These are phyloP conservation scores for Fermentozyma sake DNA, from an alignment of 1,139 yeast species.

Conservation along the genomic window DNA sequence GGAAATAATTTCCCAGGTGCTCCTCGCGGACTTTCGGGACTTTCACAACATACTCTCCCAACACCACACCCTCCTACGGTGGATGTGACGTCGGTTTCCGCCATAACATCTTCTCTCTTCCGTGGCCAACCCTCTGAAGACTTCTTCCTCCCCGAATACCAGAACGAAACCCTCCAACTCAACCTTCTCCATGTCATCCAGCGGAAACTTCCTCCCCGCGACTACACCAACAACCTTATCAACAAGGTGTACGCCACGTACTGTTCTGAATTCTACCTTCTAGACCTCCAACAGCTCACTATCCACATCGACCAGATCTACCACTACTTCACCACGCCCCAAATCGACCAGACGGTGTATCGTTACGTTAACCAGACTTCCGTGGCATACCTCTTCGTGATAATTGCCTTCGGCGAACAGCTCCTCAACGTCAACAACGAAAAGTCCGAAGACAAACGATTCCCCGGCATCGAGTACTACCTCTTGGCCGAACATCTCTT, in stretches of 20 bases:
- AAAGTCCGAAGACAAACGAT: slow-evolving; percentile 9
- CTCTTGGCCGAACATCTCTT: slow-evolving; percentile 37
- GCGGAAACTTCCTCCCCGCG: slow-evolving; percentile 25
- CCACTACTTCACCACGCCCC: slow-evolving; percentile 3
- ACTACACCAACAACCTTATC: slow-evolving; percentile 24
- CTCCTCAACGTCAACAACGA: slow-evolving; percentile 13
- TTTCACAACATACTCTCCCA: too few relatives aligned
- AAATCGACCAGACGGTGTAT: slow-evolving; percentile 3
- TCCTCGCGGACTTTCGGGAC: too few relatives aligned
- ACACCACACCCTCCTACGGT: too few relatives aligned
- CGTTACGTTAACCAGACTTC: slow-evolving; percentile 3
- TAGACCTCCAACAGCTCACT: slow-evolving; percentile 30
- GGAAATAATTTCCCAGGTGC: too few relatives aligned
- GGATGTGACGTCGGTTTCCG: too few relatives aligned
- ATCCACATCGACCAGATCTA: slow-evolving; percentile 16
- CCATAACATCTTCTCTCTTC: too few relatives aligned
- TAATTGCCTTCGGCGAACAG: slow-evolving; percentile 38
- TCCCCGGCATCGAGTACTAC: slow-evolving; percentile 37
- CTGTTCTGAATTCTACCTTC: slow-evolving; percentile 38
- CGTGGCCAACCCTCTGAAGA: too few relatives aligned
- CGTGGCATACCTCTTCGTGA: slow-evolving; percentile 29
- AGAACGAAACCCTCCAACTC: slow-evolving; percentile 1
- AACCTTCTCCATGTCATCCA: slow-evolving; percentile 1
- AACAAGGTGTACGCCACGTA: slow-evolving; percentile 29
- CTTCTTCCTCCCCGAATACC: slow-evolving; percentile 2